Evolutionary conservation across 2,329 filamentous ascomycete genomes (phyloP).

Genomic region (Xylariaceae sp.): DNA sequence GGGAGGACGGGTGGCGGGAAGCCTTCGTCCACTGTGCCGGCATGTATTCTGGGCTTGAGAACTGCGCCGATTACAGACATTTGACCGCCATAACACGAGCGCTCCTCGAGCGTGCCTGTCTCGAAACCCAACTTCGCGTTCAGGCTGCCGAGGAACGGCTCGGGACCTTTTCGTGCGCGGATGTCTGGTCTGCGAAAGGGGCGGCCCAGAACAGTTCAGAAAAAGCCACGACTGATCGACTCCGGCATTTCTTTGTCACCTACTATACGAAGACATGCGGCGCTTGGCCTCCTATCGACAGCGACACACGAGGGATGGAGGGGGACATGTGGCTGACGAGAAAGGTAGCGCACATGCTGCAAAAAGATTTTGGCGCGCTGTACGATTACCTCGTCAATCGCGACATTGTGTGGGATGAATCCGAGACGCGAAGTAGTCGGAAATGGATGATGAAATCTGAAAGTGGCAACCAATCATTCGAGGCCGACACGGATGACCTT

Average conservation of each 20-base stretch:
- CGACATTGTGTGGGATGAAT: conserved; percentile 61
- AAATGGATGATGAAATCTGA: conserved; percentile 61
- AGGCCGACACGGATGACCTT: conserved; percentile 50
- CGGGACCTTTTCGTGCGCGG: conserved; percentile 54
- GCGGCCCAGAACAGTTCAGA: conserved; percentile 37
- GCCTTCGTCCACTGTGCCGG: conserved; percentile 64
- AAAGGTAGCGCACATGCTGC: conserved; percentile 52
- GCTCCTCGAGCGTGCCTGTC: conserved; percentile 57
- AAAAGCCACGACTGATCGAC: conserved; percentile 52
- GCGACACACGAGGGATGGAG: conserved; percentile 29
- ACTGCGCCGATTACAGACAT: conserved; percentile 51
- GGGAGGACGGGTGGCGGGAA: conserved; percentile 65
- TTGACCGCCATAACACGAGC: conserved; percentile 60
- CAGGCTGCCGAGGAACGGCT: conserved; percentile 60
- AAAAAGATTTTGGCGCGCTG: conserved; percentile 62
- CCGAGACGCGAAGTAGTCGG: conserved; percentile 55
- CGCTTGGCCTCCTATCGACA: conserved; percentile 55
- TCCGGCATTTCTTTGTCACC: conserved; percentile 56
- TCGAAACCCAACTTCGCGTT: conserved; percentile 59
- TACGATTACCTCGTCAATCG: conserved; percentile 69
- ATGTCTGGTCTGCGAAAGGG: conserved; percentile 53
- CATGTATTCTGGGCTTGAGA: conserved; percentile 54
- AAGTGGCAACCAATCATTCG: conserved; percentile 43
- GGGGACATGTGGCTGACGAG: conserved; percentile 59
- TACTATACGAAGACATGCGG: conserved; percentile 56